Conservation (phyloP, 495 filamentous ascomycete genomes). For the Neurospora sp. region DNA sequence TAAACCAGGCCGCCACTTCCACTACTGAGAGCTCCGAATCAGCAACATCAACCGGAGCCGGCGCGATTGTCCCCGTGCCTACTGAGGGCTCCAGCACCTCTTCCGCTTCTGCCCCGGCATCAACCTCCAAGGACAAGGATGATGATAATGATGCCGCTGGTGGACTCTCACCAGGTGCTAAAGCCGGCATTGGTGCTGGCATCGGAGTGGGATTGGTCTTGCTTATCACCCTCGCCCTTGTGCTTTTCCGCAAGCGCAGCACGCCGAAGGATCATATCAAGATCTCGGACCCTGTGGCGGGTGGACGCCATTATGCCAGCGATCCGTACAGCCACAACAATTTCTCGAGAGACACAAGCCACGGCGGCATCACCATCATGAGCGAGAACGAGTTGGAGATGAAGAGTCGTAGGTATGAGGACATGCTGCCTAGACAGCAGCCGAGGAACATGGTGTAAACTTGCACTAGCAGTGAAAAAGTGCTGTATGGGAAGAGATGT, state of each 20-base stretch:
- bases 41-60: conserved; percentile 3
- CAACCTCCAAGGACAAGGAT: background rate
- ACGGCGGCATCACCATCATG: background rate
- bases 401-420: conserved; percentile 35
- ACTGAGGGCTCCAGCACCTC: conserved; percentile 2
- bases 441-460: conserved; percentile 36
- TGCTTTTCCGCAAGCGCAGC: conserved; percentile 21
- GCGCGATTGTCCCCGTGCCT: conserved; percentile 2
- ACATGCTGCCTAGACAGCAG: conserved; percentile 31
- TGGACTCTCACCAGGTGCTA: conserved; percentile 23
- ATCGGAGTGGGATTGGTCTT: conserved; percentile 21
- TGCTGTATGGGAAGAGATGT: background rate
- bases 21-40: background rate
- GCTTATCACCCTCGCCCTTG: conserved; percentile 17
- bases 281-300: conserved; percentile 34
- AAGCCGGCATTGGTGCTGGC: conserved; percentile 36
- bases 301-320: conserved; percentile 15
- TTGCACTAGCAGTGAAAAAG: background rate
- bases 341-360: conserved; percentile 16
- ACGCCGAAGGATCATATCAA: conserved; percentile 19
- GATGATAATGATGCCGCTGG: background rate
- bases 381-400: conserved; percentile 25
- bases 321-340: conserved; percentile 22
- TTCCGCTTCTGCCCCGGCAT: conserved; percentile 8
- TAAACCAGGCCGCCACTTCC: background rate